Percentiles rank a stretch among this genome's conserved stretches.
phyloP scores from a whole-genome alignment of 305 asterid species.

The Solanum hybrid region DNA sequence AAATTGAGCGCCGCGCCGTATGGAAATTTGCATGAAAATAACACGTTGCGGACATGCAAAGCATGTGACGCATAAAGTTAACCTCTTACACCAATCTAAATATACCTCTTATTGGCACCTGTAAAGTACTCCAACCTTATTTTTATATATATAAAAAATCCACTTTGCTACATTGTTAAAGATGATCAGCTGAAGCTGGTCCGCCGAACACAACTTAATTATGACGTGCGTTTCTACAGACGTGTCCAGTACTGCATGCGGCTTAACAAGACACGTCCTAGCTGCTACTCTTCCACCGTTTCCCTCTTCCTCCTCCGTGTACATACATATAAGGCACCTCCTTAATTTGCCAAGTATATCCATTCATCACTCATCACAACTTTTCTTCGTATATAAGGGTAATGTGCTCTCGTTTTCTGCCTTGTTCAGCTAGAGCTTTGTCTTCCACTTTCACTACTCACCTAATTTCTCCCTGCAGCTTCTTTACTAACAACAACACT shows the following conservation, averaged over 20 bases:
- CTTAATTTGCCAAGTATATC: not conserved
- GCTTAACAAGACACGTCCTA: not conserved
- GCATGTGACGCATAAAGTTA: not conserved
- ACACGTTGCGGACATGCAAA: constrained; percentile 28
- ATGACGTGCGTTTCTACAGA: constrained; percentile 4
- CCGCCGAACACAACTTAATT: not conserved
- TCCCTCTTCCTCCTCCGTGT: not conserved
- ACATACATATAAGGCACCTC: not conserved
- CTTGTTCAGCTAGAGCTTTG: not conserved
- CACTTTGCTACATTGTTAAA: not conserved
- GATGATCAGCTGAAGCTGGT: not conserved
- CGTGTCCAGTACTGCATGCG: constrained; percentile 22
- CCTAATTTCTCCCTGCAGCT: not conserved
- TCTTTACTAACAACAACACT: not conserved
- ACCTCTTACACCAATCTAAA: not conserved
- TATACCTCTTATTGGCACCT: not conserved
- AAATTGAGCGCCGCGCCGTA: not conserved
- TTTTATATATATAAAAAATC: not conserved
- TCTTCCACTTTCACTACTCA: not conserved
- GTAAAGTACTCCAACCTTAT: not conserved
- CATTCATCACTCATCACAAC: not conserved
- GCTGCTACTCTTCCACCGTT: constrained; percentile 4
- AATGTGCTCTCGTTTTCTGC: not conserved
- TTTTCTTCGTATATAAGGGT: not conserved
- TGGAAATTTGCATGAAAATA: not conserved